phyloP scores from a whole-genome alignment of 2,329 filamentous ascomycete genomes.

The Exophiala sp. region DNA sequence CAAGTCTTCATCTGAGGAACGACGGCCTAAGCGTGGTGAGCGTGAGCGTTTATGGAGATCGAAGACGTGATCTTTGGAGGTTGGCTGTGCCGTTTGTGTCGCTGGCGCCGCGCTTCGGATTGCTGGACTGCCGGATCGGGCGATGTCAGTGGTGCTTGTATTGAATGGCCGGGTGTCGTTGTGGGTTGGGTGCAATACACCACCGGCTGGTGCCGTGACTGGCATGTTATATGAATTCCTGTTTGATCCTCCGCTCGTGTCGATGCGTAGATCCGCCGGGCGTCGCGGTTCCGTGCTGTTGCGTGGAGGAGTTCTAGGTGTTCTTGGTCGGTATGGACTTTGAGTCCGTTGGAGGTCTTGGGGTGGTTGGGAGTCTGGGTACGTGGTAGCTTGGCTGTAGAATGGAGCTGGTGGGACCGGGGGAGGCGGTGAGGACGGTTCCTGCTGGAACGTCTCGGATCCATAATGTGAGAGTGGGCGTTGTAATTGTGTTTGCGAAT shows the following conservation, averaged over 20 bases:
- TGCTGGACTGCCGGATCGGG: neutral
- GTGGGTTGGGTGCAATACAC: too few species aligned
- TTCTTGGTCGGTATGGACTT: neutral
- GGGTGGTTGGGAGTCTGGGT: constrained; percentile 3
- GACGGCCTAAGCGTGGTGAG: constrained; percentile 33
- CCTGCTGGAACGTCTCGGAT: too few species aligned
- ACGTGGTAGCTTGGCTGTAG: neutral
- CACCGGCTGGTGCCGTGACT: too few species aligned
- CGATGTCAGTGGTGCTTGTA: too few species aligned
- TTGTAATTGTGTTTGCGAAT: constrained; percentile 2
- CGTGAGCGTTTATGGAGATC: constrained; percentile 38
- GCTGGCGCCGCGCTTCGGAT: neutral
- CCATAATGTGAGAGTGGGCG: constrained; percentile 3
- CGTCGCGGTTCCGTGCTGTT: constrained; percentile 8
- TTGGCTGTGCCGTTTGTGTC: neutral
- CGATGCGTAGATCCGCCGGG: constrained; percentile 22
- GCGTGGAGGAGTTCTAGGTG: constrained; percentile 2
- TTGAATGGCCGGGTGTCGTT: too few species aligned
- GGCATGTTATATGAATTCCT: too few species aligned
- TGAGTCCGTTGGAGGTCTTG: constrained; percentile 2
- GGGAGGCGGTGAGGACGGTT: too few species aligned
- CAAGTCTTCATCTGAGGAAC: constrained; percentile 27
- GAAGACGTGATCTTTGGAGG: constrained; percentile 29
- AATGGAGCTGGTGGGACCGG: too few species aligned
- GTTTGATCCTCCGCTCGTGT: neutral